Evolutionary conservation across 2,329 filamentous ascomycete species (phyloP).

Genomic region (Penicillium sumatraense): DNA sequence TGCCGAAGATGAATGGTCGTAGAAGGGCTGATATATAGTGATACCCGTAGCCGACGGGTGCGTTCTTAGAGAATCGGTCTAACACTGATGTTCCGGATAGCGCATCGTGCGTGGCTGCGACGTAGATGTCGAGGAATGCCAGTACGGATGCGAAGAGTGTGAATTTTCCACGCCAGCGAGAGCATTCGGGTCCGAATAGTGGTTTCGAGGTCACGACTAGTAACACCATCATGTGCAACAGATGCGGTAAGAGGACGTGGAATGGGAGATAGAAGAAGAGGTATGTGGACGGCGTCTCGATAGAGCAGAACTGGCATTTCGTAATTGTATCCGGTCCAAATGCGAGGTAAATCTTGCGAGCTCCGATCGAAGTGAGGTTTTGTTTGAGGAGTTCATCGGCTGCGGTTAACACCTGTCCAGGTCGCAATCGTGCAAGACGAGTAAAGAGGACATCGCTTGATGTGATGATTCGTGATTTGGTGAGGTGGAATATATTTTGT

Average conservation of each 20-base stretch:
- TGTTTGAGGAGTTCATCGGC: slow-evolving; percentile 68
- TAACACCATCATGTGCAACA: slow-evolving; percentile 74
- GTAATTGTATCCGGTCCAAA: slow-evolving; percentile 77
- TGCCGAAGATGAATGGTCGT: slow-evolving; percentile 67
- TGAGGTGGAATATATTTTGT: slow-evolving; percentile 75
- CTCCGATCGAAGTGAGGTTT: slow-evolving; percentile 72
- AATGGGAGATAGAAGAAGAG: slow-evolving; percentile 77
- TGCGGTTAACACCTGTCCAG: slow-evolving; percentile 46
- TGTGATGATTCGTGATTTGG: slow-evolving; percentile 80
- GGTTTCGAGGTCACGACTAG: slow-evolving; percentile 73
- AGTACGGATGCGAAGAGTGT: slow-evolving; percentile 65
- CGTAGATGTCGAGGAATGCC: slow-evolving; percentile 68
- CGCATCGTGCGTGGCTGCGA: slow-evolving; percentile 67
- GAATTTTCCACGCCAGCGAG: slow-evolving; percentile 72
- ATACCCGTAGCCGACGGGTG: slow-evolving; percentile 45
- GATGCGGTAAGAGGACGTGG: slow-evolving; percentile 73
- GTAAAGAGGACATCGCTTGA: slow-evolving; percentile 84
- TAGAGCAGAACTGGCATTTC: slow-evolving; percentile 79
- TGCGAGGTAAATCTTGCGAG: slow-evolving; percentile 78
- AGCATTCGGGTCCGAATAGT: slow-evolving; percentile 66
- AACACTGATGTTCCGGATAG: slow-evolving; percentile 60
- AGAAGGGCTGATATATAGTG: slow-evolving; percentile 56
- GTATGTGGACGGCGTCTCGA: slow-evolving; percentile 72
- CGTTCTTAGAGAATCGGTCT: slow-evolving; percentile 65
- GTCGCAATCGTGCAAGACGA: slow-evolving; percentile 61